These are phyloP conservation scores for Tarenaya hassleriana DNA, from an alignment of 345 rosid species.

Conservation along the genomic window DNA sequence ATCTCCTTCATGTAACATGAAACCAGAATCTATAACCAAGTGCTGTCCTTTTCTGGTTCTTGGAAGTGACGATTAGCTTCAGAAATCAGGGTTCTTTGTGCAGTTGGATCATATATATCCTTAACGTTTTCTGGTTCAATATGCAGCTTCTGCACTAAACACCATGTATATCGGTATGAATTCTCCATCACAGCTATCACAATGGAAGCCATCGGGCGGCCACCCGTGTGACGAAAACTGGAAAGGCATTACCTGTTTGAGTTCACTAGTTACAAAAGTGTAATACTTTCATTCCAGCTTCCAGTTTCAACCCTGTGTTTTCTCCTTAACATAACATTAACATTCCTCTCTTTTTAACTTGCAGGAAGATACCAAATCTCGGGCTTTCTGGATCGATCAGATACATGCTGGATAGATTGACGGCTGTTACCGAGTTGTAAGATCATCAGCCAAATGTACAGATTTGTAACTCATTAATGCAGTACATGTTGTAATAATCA, in stretches of 20 bases:
- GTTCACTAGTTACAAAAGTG: slow-evolving; percentile 73
- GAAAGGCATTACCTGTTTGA: slow-evolving; percentile 84
- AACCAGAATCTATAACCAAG: too few species aligned
- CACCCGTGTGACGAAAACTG: slow-evolving; percentile 93
- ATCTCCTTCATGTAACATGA: too few species aligned
- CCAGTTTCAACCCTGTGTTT: background rate
- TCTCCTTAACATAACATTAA: slow-evolving; percentile 3
- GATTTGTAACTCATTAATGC: background rate
- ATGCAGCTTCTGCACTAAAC: slow-evolving; percentile 74
- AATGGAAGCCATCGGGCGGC: slow-evolving; percentile 61
- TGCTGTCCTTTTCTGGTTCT: too few species aligned
- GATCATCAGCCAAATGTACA: slow-evolving; percentile 22
- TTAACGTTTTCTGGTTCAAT: slow-evolving; percentile 5
- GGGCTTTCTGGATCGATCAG: slow-evolving; percentile 71
- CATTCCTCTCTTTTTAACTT: background rate
- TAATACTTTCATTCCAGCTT: slow-evolving; percentile 19
- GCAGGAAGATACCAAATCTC: slow-evolving; percentile 69
- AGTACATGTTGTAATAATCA: background rate
- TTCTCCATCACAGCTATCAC: slow-evolving; percentile 53
- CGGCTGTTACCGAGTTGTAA: slow-evolving; percentile 65
- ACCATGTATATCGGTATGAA: slow-evolving; percentile 48
- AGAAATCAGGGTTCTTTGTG: too few species aligned
- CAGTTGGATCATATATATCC: too few species aligned
- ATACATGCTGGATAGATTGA: slow-evolving; percentile 45
- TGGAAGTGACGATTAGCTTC: too few species aligned